Evolutionary conservation across 441 rosid species (phyloP), one percentile per base, ranked within the genome.

Genomic region (Croton laevigatus): DNA sequence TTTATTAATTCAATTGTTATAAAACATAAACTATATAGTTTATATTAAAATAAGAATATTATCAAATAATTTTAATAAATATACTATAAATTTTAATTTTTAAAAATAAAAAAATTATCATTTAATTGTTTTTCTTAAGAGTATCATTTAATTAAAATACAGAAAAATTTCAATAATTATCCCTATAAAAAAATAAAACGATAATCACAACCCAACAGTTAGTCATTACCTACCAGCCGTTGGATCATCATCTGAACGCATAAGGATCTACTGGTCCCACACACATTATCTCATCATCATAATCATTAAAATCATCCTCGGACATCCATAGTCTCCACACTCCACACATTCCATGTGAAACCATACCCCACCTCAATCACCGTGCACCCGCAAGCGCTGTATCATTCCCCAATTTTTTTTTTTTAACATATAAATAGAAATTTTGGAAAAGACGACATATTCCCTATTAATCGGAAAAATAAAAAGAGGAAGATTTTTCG

Each of bases 191-290:
- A n/a, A 52, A 52, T 17, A 14, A 2, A 48, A 19, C 23, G 9
- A 66, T 53, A 19, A 53, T 58, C 69, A 2, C 11, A 23, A 72
- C 61, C 68, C 34, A 62, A 64, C 27, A 36, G 12, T 37, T 38
- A 20, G 20, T 14, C 23, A 49, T 72, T 55, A 48, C 55, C 19
- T 40, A 49, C 40, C 27, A 69, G 57, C 71, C 77, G 72, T 73
- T 61, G 17, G 80, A 77, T 77, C 71, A 49, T 63, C 49, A 45
- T 53, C 78, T 67, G 51, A 37, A 40, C n/a, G 4, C 49, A 12
- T 1, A n/a, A 6, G 9, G 6, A 19, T 11, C 48, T 0, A 8
- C 3, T 12, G 75, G 68, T 7, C 46, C 76, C 76, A 65, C 68
- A 4, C 2, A 7, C 20, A 48, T 40, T 53, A 23, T 11, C 19